phyloP scores from a whole-genome alignment of 2,329 filamentous ascomycete genomes.

The Fusarium avenaceum region DNA sequence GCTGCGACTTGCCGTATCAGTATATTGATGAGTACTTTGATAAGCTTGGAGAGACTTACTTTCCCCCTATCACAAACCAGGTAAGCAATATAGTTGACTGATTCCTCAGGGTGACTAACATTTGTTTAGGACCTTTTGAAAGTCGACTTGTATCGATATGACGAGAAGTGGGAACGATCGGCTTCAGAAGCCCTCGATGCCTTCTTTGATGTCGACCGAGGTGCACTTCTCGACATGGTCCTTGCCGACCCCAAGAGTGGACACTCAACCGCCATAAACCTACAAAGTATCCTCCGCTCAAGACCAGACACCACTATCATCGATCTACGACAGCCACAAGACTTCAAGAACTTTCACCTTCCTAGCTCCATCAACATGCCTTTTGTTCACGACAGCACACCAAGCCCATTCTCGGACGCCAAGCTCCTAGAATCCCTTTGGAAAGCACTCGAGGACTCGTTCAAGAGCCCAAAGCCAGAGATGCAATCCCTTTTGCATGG shows the following conservation, averaged over 20 bases:
- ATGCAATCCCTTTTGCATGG: slow-evolving; percentile 44
- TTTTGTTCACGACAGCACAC: slow-evolving; percentile 53
- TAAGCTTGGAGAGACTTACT: slow-evolving; percentile 63
- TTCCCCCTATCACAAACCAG: slow-evolving; percentile 63
- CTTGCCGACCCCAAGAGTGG: slow-evolving; percentile 14
- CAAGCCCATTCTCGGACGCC: slow-evolving; percentile 63
- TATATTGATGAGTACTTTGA: slow-evolving; percentile 72
- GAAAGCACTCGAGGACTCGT: slow-evolving; percentile 60
- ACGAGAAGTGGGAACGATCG: slow-evolving; percentile 48
- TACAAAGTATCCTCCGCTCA: slow-evolving; percentile 27
- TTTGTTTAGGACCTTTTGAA: slow-evolving; percentile 38
- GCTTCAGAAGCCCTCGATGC: slow-evolving; percentile 26
- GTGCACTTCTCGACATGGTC: slow-evolving; percentile 29
- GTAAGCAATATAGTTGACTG: slow-evolving; percentile 24
- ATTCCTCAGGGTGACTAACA: neutral
- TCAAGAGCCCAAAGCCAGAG: slow-evolving; percentile 50
- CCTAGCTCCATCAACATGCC: slow-evolving; percentile 62
- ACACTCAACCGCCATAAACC: neutral
- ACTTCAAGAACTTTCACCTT: slow-evolving; percentile 60
- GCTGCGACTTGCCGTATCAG: slow-evolving; percentile 74
- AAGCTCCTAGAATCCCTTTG: slow-evolving; percentile 61
- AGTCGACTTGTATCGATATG: slow-evolving; percentile 47
- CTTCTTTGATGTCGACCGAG: slow-evolving; percentile 34
- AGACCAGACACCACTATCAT: slow-evolving; percentile 55
- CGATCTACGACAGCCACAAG: slow-evolving; percentile 59